phyloP scores from a whole-genome alignment of 306 rosid genomes.

The Trifolium repens region DNA sequence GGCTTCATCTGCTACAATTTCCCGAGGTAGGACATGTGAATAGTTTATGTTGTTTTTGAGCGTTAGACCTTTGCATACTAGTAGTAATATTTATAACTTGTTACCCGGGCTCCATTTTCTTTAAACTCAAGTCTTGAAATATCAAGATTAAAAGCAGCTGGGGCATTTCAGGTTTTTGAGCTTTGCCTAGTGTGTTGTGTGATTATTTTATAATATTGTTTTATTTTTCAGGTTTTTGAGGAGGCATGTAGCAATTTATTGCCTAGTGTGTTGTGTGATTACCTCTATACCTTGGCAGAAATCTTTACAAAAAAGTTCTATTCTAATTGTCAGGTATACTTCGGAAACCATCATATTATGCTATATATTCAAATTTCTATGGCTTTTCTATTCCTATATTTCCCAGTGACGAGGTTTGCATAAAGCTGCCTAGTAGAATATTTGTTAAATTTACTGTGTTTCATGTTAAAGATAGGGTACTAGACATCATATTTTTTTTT shows the following conservation, averaged over 20 bases:
- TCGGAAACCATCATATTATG: conserved; percentile 5
- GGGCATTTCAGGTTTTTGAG: conserved; percentile 70
- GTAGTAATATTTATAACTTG: background rate
- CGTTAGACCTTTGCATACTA: conserved; percentile 20
- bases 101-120: conserved; percentile 4
- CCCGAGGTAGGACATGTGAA: conserved; percentile 70
- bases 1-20: conserved; percentile 84
- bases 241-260: conserved; percentile 85
- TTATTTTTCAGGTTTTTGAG: conserved; percentile 75
- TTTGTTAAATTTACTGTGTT: background rate
- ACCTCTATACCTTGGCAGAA: conserved; percentile 84
- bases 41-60: conserved; percentile 27
- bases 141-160: background rate
- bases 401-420: conserved; percentile 17
- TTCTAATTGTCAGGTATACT: conserved; percentile 84
- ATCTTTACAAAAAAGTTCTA: conserved; percentile 74
- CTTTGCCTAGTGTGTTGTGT: conserved; percentile 81
- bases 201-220: conserved; percentile 74
- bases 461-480: conserved; percentile 5
- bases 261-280: conserved; percentile 86
- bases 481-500: background rate
- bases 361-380: background rate
- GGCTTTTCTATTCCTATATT: conserved; percentile 11
- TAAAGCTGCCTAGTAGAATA: conserved; percentile 20
- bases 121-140: conserved; percentile 9